Evolutionary conservation across 106 monocot genomes (phyloP), one percentile per base, ranked within the genome.

Genomic region (Dioscorea zingiberensis): DNA sequence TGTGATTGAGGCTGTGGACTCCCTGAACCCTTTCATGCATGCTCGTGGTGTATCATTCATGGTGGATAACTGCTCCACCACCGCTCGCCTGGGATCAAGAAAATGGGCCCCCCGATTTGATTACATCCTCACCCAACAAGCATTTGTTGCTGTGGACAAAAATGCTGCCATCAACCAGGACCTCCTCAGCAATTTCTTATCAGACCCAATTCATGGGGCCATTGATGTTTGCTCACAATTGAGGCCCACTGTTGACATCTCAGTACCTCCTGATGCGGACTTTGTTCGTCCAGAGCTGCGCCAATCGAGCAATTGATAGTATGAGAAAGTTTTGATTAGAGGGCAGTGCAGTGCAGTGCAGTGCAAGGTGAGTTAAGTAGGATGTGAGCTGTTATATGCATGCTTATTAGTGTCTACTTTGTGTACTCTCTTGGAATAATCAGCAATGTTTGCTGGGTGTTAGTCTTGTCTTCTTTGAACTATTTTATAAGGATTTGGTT

Each of bases 21-120:
- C 95, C 48, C 68, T 95, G 55, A 95, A 95, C 54, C 91, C 88
- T 12, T 97, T 97, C 70, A 91, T 97, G 95, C 95, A 97, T 59
- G 88, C 91, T 21, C 82, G 91, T 25, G 92, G 97, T 0, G 77
- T 93, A 12, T 76, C 89, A 38, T 85, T 89, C 79, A 89, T 89
- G 89, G 89, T 89, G 9, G 89, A 89, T 28, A 89, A 89, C 49
- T 89, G 85, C 49, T 89, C 82, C 32, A 89, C 89, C 7, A 85
- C 89, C 0, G 89, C 85, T 8, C 78, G 89, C n/a, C 60, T 90
- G 55, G 85, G 89, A n/a, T 81, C 84, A 2, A 78, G 88, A 29
- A 88, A 88, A 65, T 88, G 88, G 88, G 88, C 84, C 2, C 88
- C 88, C 18, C 72, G 87, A 1, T 95, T 95, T 32, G 91, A 95